A percentile compares a stretch with the other conserved stretches of the same genome.
Conservation (phyloP, 169 alveolate species). For the Cryptosporidium ubiquitum region DNA sequence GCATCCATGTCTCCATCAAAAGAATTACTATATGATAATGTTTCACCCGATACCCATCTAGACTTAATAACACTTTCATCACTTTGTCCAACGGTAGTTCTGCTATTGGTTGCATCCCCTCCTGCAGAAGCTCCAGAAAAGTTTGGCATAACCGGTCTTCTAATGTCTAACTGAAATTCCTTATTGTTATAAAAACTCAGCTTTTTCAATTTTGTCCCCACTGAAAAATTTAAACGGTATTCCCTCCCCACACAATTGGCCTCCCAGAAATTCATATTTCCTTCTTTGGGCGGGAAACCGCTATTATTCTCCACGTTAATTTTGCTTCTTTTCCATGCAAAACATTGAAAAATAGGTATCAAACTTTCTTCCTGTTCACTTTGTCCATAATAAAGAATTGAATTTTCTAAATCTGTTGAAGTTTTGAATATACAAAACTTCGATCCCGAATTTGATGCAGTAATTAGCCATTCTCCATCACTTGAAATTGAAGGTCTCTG, state of each 20-base stretch:
- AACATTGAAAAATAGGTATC: conserved; percentile 52
- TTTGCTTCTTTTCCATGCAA: conserved; percentile 47
- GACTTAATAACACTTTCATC: background rate
- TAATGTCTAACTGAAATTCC: conserved; percentile 37
- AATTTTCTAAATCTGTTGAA: background rate
- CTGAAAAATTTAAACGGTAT: conserved; percentile 43
- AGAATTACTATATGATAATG: conserved; percentile 41
- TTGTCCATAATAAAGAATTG: conserved; percentile 10
- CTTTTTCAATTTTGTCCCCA: conserved; percentile 44
- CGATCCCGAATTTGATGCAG: conserved; percentile 61
- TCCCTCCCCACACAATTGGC: conserved; percentile 67
- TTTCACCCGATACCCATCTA: conserved; percentile 67
- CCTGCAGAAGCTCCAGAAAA: conserved; percentile 28
- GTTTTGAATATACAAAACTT: conserved; percentile 1
- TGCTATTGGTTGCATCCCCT: conserved; percentile 18
- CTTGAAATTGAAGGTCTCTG: conserved; percentile 60
- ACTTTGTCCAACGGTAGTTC: conserved; percentile 5
- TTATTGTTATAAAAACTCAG: conserved; percentile 31
- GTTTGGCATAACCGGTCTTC: conserved; percentile 46
- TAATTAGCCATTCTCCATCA: conserved; percentile 49
- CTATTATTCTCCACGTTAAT: background rate
- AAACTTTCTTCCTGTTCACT: background rate
- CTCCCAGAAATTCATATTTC: conserved; percentile 9
- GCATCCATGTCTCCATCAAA: conserved; percentile 65
- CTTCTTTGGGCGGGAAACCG: conserved; percentile 36